Conservation (phyloP, 257 asterid genomes). For the Nicotiana benthamiana region DNA sequence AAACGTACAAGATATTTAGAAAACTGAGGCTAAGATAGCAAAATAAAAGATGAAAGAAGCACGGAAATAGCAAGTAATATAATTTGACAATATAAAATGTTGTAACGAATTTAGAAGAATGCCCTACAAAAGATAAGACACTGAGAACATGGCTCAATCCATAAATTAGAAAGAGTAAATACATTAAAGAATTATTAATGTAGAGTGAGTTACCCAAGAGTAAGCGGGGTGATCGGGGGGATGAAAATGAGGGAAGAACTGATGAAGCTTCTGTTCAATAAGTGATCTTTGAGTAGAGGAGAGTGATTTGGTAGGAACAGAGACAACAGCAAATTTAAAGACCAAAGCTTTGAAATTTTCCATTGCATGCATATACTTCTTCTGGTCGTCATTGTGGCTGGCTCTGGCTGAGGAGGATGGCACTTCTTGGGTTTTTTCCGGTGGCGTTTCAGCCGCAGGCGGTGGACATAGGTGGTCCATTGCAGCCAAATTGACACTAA, state of each 20-base stretch:
- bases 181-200: neutral
- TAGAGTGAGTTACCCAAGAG: neutral
- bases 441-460: neutral
- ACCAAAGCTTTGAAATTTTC: neutral
- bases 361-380: neutral
- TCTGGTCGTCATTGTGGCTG: neutral
- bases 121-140: too few relatives aligned
- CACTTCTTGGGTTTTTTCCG: neutral
- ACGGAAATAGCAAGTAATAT: too few relatives aligned
- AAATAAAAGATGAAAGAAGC: too few relatives aligned
- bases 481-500: too few relatives aligned
- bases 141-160: too few relatives aligned
- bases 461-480: neutral
- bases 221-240: constrained; percentile 5
- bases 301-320: neutral
- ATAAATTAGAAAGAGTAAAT: neutral
- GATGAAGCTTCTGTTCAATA: neutral
- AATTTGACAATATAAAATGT: too few relatives aligned
- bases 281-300: neutral
- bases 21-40: too few relatives aligned
- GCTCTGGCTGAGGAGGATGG: neutral
- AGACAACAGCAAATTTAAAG: neutral
- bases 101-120: neutral
- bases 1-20: too few relatives aligned
- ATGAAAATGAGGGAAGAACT: neutral